Conservation (phyloP, 129 eudicot genomes). For the Solidago caesia region DNA sequence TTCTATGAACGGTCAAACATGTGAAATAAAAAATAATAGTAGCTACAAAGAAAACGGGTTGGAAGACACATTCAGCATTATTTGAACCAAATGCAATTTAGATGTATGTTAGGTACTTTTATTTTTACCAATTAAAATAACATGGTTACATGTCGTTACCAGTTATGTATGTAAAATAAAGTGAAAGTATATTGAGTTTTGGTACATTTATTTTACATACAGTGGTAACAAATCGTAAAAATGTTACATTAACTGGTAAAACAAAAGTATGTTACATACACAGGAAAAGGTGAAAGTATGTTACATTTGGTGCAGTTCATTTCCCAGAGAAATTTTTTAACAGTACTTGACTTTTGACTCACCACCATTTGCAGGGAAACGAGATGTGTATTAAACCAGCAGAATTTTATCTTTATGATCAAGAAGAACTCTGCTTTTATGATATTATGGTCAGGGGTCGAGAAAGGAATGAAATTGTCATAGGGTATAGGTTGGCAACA, state of each 20-base stretch:
- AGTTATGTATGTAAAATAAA: no score
- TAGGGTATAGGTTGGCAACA: constrained; percentile 78
- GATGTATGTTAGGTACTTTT: background rate
- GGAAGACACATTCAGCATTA: background rate
- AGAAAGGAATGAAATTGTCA: constrained; percentile 76
- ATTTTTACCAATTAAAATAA: background rate
- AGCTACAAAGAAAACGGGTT: background rate
- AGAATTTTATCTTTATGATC: constrained; percentile 87
- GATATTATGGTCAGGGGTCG: constrained; percentile 89
- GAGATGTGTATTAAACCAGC: constrained; percentile 96
- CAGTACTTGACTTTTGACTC: background rate
- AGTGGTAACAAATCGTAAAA: background rate
- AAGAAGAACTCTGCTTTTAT: constrained; percentile 81
- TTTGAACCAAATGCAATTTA: background rate
- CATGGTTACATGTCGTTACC: background rate
- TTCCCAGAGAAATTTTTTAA: background rate
- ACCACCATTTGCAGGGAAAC: constrained; percentile 65
- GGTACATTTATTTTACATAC: background rate
- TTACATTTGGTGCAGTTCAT: background rate
- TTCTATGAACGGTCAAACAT: background rate
- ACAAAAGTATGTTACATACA: background rate
- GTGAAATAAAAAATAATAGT: no score
- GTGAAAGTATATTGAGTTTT: background rate
- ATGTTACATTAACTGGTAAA: no score
- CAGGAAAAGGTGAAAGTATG: background rate